These are phyloP conservation scores for Pseudoturritis turrita DNA, from an alignment of 345 rosid species.

Conservation along the genomic window DNA sequence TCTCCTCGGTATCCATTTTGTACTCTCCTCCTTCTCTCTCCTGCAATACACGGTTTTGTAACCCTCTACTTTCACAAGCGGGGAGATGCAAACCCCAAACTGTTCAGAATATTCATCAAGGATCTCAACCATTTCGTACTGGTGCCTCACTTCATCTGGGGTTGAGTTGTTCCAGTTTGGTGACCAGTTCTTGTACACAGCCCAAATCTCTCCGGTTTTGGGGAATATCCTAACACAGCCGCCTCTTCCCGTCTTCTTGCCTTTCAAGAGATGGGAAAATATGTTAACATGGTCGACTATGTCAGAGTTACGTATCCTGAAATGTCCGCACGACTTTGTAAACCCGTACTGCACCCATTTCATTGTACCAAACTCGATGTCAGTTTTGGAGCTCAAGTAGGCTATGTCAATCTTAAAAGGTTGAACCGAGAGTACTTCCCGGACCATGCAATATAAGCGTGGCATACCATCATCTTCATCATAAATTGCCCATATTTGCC, in stretches of 20 bases:
- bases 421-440: slow-evolving; percentile 68
- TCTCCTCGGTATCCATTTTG: slow-evolving; percentile 83
- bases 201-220: slow-evolving; percentile 88
- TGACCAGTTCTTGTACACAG: slow-evolving; percentile 91
- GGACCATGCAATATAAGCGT: slow-evolving; percentile 78
- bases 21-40: slow-evolving; percentile 43
- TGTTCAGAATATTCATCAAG: slow-evolving; percentile 89
- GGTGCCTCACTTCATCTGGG: slow-evolving; percentile 76
- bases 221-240: slow-evolving; percentile 95
- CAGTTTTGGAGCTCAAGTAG: slow-evolving; percentile 91
- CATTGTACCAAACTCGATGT: slow-evolving; percentile 76
- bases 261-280: slow-evolving; percentile 83
- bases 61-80: slow-evolving; percentile 70
- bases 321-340: slow-evolving; percentile 98
- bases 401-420: slow-evolving; percentile 87
- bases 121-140: slow-evolving; percentile 96
- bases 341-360: slow-evolving; percentile 85
- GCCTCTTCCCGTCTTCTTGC: slow-evolving; percentile 92
- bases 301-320: slow-evolving; percentile 81
- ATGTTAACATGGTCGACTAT: slow-evolving; percentile 84
- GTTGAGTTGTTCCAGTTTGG: slow-evolving; percentile 75
- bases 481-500: slow-evolving; percentile 94
- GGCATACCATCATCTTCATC: slow-evolving; percentile 99
- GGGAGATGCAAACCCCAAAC: slow-evolving; percentile 73
- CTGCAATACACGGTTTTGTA: slow-evolving; percentile 90